Evolutionary conservation across 805 yeast genomes (phyloP).

Genomic region (Nakazawaea ishiwadae): DNA sequence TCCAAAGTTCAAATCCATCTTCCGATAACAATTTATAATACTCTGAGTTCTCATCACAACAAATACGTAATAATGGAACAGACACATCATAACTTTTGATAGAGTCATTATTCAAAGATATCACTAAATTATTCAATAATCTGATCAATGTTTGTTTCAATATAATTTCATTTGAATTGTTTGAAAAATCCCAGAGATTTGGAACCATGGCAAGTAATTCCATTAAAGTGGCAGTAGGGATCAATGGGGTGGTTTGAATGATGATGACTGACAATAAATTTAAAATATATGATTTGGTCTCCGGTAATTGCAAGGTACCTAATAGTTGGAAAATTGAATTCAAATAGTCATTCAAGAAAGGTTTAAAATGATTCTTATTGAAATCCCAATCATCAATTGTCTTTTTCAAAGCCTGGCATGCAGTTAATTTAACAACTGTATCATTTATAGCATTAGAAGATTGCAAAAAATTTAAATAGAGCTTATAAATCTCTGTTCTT

Average conservation of each 20-base stretch:
- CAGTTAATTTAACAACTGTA: constrained; percentile 73
- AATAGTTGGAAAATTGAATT: constrained; percentile 45
- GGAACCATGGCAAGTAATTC: constrained; percentile 60
- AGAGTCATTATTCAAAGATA: constrained; percentile 53
- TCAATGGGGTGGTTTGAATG: constrained; percentile 59
- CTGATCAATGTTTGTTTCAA: constrained; percentile 49
- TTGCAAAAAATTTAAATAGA: constrained; percentile 42
- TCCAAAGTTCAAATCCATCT: constrained; percentile 86
- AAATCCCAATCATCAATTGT: constrained; percentile 88
- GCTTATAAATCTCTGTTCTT: constrained; percentile 51
- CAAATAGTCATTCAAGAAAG: constrained; percentile 54
- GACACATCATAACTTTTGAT: constrained; percentile 46
- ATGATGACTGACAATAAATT: constrained; percentile 62
- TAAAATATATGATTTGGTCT: constrained; percentile 70
- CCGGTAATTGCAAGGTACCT: constrained; percentile 51
- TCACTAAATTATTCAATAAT: constrained; percentile 50
- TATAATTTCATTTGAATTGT: constrained; percentile 37
- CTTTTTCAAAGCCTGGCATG: constrained; percentile 62
- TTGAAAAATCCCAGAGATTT: constrained; percentile 64
- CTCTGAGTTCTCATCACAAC: constrained; percentile 59
- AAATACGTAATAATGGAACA: constrained; percentile 56
- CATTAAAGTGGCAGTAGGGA: constrained; percentile 45
- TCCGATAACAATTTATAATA: constrained; percentile 60
- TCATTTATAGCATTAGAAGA: constrained; percentile 51
- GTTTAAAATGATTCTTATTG: constrained; percentile 59